A percentile compares a stretch with the other conserved stretches of the same genome.
Evolutionary conservation across 2,329 filamentous ascomycete genomes (phyloP).

Genomic region (Bipolaris gigantea): DNA sequence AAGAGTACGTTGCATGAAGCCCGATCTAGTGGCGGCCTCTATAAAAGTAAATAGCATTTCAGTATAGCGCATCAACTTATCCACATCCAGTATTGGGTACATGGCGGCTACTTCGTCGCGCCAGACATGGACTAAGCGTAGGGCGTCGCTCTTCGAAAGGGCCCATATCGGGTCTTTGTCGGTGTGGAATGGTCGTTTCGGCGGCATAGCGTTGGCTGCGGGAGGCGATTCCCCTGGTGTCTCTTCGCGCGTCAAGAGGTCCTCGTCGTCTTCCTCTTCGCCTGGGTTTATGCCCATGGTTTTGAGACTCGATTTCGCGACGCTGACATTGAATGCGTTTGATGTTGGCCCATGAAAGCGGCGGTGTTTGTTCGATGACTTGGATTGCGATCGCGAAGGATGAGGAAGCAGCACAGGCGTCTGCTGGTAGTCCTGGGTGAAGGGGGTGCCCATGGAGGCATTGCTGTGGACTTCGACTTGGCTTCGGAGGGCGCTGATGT

Average conservation of each 20-base stretch:
- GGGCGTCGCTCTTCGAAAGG: conserved; percentile 75
- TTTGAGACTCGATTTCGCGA: conserved; percentile 82
- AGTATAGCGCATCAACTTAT: conserved; percentile 69
- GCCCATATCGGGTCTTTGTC: conserved; percentile 78
- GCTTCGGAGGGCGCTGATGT: conserved; percentile 66
- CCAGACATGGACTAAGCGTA: conserved; percentile 76
- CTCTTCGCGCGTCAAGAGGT: conserved; percentile 54
- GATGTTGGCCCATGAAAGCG: conserved; percentile 85
- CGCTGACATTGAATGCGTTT: conserved; percentile 79
- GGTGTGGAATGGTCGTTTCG: conserved; percentile 42
- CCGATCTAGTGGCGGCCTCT: conserved; percentile 64
- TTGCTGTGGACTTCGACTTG: conserved; percentile 45
- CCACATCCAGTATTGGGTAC: conserved; percentile 83
- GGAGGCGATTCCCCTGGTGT: conserved; percentile 55
- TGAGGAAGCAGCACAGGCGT: conserved; percentile 39
- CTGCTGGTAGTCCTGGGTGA: conserved; percentile 36
- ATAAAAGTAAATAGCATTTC: conserved; percentile 72
- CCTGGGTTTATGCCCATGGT: conserved; percentile 81
- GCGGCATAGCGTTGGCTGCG: conserved; percentile 14
- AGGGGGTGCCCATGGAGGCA: conserved; percentile 35
- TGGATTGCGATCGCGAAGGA: conserved; percentile 45
- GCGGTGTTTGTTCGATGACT: conserved; percentile 53
- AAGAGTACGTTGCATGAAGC: conserved; percentile 57
- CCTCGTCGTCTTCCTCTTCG: conserved; percentile 65
- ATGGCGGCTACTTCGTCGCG: conserved; percentile 91